Base-by-base conservation (phyloP, 192 early-diverging fungal genomes). In the Funneliformis geosporum region DNA sequence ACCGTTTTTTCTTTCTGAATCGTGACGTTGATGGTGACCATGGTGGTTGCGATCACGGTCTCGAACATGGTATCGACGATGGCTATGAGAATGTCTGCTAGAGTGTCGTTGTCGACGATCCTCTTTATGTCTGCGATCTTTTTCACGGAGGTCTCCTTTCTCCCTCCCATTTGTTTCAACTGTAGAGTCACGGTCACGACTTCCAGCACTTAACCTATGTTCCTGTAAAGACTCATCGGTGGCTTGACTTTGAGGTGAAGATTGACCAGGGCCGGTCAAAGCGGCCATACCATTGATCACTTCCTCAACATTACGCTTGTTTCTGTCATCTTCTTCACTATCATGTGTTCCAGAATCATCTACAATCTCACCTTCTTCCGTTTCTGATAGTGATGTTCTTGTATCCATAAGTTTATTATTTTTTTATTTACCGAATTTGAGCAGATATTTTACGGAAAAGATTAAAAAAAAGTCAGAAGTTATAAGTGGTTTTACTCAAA, bases 41-140 rank as follows among this genome's bases (percentile, higher is more conserved):
- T 80, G 33, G 76, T 81, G 74, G 76, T 75, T 73, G 75, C 81
- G 80, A n/a, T 75, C 64, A 55, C 80, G 69, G 39, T 81, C 79
- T 25, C 66, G 40, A 61, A 61, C 75, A 62, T 47, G 40, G 23
- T 73, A 39, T 0, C 44, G 75, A 46, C 65, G 67, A 27, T 67
- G 66, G n/a, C 40, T 38, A 64, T 62, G 74, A 9, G 60, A 67
- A 47, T 78, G 60, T 8, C 64, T 79, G 10, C 67, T 68, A 70
- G 64, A 70, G 43, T 79, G 67, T 39, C 64, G 65, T 33, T 60
- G 60, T 42, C 33, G 33, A 46, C 28, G 50, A 60, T 74, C 67
- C 64, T 62, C 75, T 61, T 74, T 42, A 50, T 39, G 64, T 27
- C 6, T 78, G 14, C 33, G 44, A 43, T 64, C 46, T 23, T 18